Conservation (phyloP, 2,329 filamentous ascomycete genomes). For the Neonectria neomacrospora region DNA sequence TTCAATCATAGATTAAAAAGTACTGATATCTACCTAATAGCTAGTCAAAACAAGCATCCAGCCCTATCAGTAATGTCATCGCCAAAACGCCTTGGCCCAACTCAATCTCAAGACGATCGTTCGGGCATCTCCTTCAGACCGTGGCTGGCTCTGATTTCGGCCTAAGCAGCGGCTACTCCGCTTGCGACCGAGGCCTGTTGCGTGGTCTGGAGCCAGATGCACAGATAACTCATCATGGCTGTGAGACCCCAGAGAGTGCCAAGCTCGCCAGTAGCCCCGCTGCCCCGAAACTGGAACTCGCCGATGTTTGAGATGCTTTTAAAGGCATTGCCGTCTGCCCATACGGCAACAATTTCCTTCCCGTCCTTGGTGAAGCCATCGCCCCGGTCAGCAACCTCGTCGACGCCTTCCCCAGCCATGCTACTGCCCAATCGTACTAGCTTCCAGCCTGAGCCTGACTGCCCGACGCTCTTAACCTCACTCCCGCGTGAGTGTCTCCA, state of each 20-base stretch:
- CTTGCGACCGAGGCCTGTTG: slow-evolving; percentile 12
- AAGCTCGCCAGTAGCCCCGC: slow-evolving; percentile 30
- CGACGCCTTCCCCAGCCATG: neutral
- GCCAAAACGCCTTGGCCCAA: neutral
- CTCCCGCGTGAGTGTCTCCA: slow-evolving; percentile 34
- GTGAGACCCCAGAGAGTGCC: slow-evolving; percentile 34
- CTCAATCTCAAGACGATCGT: neutral
- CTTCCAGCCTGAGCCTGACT: slow-evolving; percentile 33
- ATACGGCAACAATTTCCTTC: slow-evolving; percentile 36
- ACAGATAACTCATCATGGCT: slow-evolving; percentile 34
- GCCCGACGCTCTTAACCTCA: slow-evolving; percentile 37
- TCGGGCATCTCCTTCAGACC: neutral
- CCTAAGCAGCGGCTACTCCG: neutral
- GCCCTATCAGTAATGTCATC: neutral
- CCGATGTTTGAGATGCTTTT: slow-evolving; percentile 31
- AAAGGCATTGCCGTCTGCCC: slow-evolving; percentile 14
- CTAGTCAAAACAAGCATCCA: neutral
- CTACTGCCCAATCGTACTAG: slow-evolving; percentile 30
- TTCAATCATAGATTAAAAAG: no score
- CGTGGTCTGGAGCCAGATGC: slow-evolving; percentile 23
- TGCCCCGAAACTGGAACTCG: slow-evolving; percentile 33
- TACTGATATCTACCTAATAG: no score
- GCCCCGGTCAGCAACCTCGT: neutral
- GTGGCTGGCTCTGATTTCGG: no score
- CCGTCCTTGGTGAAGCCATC: slow-evolving; percentile 32